Evolutionary conservation across 164 flowering plant genomes (phyloP), one percentile per base, ranked within the genome.

Genomic region (Buxus sempervirens): DNA sequence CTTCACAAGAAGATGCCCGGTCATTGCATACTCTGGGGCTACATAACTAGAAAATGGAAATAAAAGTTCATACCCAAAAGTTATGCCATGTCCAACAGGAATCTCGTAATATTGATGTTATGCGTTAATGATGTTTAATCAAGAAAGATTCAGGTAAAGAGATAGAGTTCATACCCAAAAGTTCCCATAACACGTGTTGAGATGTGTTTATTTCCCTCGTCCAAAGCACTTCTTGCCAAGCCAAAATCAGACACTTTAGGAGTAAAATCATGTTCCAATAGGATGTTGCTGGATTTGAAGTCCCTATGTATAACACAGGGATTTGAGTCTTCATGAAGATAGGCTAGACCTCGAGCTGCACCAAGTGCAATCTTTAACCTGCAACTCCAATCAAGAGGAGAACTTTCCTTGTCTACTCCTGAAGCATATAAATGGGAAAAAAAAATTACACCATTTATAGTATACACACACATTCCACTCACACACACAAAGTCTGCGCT

Each of bases 21-120:
- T 94, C 98, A 94, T 90, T 42, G 97, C 98, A 75, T 94, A 94
- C 74, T 94, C 98, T 24, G 98, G 98, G 56, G 98, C 98, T 27
- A 94, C 96, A 66, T 94, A 94, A 32, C 82, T 79, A 64, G 49
- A 15, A 58, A 51, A 60, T 15, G 63, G 56, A 14, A 62, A 28
- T 32, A 19, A 3, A 32, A 32, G 38, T 32, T 32, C 38, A 32
- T 32, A 32, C 38, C 38, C 38, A 32, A 32, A 32, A 32, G 38
- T 32, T 32, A n/a, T n/a, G n/a, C 24, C 14, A 26, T 32, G 21
- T 54, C 10, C 25, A 28, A 63, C 55, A 63, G 49, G 32, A 22
- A 24, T 63, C 22, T 41, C 13, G 38, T 45, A 10, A 45, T 22
- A 45, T 9, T n/a, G 22, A 14, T 63, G 22, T 28, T 19, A 16